Conservation (phyloP, 1,284 basidiomycete species). For the Heterobasidion occidentale region DNA sequence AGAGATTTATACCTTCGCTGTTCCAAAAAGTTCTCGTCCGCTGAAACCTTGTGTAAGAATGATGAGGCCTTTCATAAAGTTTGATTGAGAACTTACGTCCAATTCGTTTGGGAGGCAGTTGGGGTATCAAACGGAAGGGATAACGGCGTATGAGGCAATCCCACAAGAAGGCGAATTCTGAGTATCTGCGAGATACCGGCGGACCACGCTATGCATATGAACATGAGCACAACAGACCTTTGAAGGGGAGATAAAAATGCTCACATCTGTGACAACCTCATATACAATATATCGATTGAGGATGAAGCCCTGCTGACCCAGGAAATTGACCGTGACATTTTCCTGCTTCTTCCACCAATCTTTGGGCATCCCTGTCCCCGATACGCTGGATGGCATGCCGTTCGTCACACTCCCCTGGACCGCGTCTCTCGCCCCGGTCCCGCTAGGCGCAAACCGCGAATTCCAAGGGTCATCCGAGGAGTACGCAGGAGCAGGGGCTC, state of each 20-base stretch:
- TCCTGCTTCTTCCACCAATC: conserved; percentile 86
- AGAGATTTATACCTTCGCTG: conserved; percentile 55
- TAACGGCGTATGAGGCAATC: conserved; percentile 75
- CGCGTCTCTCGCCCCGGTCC: neutral
- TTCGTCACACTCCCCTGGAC: conserved; percentile 27
- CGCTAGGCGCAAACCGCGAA: conserved; percentile 22
- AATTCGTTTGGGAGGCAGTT: conserved; percentile 84
- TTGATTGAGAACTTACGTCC: conserved; percentile 53
- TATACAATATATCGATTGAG: conserved; percentile 80
- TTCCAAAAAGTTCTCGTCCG: conserved; percentile 84
- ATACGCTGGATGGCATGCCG: conserved; percentile 47
- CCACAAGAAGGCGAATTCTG: conserved; percentile 86
- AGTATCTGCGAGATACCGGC: conserved; percentile 73
- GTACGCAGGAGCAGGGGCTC: conserved; percentile 38
- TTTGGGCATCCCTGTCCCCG: conserved; percentile 62
- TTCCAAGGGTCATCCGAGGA: conserved; percentile 69
- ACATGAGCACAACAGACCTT: neutral
- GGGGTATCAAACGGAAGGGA: conserved; percentile 88
- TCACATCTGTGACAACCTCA: conserved; percentile 71
- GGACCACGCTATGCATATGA: conserved; percentile 38
- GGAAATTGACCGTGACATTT: conserved; percentile 56
- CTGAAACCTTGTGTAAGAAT: conserved; percentile 25
- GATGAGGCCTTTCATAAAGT: conserved; percentile 4
- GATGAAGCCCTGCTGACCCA: conserved; percentile 85
- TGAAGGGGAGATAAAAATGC: conserved; percentile 18